Base-by-base conservation (phyloP, 345 rosid species). In the Laguncularia racemosa region DNA sequence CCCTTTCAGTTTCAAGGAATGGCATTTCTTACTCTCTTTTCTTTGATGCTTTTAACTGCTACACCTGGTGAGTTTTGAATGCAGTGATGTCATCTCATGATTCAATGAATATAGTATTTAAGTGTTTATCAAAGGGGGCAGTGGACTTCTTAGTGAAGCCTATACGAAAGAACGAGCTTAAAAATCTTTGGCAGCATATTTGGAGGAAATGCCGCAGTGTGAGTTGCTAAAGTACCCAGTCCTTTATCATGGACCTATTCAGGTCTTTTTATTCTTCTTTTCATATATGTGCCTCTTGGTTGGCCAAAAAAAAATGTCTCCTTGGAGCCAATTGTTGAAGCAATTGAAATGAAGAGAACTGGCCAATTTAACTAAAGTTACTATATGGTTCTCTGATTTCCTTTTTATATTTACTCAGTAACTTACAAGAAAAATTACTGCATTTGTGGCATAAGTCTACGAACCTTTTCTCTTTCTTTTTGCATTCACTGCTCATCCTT, bases 51-150 rank as follows among this genome's bases (percentile, higher is more conserved):
- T 48, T 63, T 71, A 44, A 71, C 63, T 69, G 56, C 47, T 48
- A 48, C 50, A 40, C 43, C 26, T 52, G 57, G 40, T 68, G 80
- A 68, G 59, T 55, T 74, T n/a, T 68, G 33, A 59, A 12, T 81
- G 80, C 85, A 81, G 83, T 78, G 86, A 81, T 78, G 81, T 81
- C 86, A 48, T 73, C 83, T 56, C 81, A 68, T 59, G 81, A 68
- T 66, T 78, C 83, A 21, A 75, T 78, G 81, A 61, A 64, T 53
- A 40, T 81, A 61, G 86, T 81, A 60, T 81, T 81, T 64, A 76
- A 75, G 63, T 81, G 86, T 66, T 69, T 81, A 55, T 78, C 83
- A 15, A 81, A 75, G 67, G 83, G 83, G 57, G 83, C 86, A 0
- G 83, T 78, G 59, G 86, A 81, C 63, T 78, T 72, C 71, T 62